Percentiles rank a stretch among this genome's conserved stretches.
phyloP scores from a whole-genome alignment of 2,329 filamentous ascomycete genomes.

The Cladorrhinum sp. region DNA sequence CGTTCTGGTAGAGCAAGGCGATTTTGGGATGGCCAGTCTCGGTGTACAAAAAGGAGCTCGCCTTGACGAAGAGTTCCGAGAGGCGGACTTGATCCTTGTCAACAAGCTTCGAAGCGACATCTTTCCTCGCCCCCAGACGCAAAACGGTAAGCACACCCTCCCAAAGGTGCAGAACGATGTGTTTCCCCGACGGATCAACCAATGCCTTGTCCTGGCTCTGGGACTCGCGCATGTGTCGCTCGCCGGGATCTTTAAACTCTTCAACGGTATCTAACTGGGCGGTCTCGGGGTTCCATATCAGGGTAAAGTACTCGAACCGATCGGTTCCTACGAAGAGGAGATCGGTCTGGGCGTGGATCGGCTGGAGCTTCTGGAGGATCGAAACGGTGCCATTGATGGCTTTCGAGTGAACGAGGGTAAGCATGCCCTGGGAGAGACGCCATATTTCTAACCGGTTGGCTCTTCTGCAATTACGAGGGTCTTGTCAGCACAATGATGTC shows the following conservation, averaged over 20 bases:
- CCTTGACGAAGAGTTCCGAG: slow-evolving; percentile 58
- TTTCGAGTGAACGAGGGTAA: slow-evolving; percentile 64
- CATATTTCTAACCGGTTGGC: slow-evolving; percentile 85
- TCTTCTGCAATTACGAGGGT: slow-evolving; percentile 53
- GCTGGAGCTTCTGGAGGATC: slow-evolving; percentile 77
- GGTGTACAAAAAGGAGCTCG: slow-evolving; percentile 55
- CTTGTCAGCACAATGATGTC: slow-evolving; percentile 9
- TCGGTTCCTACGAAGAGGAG: slow-evolving; percentile 92
- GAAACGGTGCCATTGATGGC: slow-evolving; percentile 81
- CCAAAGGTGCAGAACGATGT: slow-evolving; percentile 58
- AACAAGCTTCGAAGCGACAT: slow-evolving; percentile 42
- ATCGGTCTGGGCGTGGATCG: slow-evolving; percentile 70
- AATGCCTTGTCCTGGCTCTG: slow-evolving; percentile 80
- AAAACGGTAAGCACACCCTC: slow-evolving; percentile 57
- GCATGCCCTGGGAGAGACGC: slow-evolving; percentile 60
- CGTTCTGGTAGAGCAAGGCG: slow-evolving; percentile 56
- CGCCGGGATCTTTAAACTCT: slow-evolving; percentile 51
- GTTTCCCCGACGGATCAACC: slow-evolving; percentile 73
- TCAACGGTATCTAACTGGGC: slow-evolving; percentile 50
- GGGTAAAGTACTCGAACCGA: slow-evolving; percentile 83
- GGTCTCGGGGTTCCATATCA: slow-evolving; percentile 70
- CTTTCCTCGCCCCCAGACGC: slow-evolving; percentile 47
- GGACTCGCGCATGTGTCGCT: slow-evolving; percentile 67
- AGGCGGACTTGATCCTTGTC: slow-evolving; percentile 55
- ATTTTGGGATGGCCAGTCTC: slow-evolving; percentile 57